These are phyloP conservation scores for Tuber microsphaerosporum DNA, from an alignment of 495 filamentous ascomycete genomes.

Conservation along the genomic window DNA sequence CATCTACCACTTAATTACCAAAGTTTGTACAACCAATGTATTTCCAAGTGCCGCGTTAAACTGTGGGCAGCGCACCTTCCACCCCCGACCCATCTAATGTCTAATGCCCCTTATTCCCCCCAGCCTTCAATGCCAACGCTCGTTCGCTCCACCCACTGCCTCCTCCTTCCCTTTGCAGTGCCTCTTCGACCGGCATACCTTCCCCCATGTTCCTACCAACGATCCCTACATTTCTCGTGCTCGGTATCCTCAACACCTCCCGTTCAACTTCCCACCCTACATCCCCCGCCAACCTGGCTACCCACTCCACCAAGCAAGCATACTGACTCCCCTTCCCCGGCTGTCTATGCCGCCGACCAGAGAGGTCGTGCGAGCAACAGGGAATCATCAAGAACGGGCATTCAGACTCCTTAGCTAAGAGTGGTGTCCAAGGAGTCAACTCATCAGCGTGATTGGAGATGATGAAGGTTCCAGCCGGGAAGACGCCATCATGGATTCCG, in stretches of 20 bases:
- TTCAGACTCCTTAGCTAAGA: constrained; percentile 66
- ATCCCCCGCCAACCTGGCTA: constrained; percentile 56
- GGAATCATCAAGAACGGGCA: constrained; percentile 85
- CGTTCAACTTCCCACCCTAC: constrained; percentile 70
- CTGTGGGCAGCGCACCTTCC: background rate
- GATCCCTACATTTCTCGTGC: constrained; percentile 76
- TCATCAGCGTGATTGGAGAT: constrained; percentile 97
- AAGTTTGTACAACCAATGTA: background rate
- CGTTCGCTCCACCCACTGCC: constrained; percentile 52
- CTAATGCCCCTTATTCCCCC: constrained; percentile 1
- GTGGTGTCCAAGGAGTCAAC: constrained; percentile 88
- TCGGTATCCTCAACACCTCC: constrained; percentile 78
- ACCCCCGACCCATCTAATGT: background rate
- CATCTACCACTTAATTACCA: background rate
- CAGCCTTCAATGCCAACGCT: constrained; percentile 48
- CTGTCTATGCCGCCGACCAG: constrained; percentile 58
- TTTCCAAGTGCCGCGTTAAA: background rate
- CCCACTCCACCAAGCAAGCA: constrained; percentile 66
- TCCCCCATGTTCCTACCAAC: constrained; percentile 53
- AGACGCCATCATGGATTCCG: constrained; percentile 61
- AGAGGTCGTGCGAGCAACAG: constrained; percentile 85
- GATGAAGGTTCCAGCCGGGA: constrained; percentile 73
- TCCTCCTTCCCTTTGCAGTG: constrained; percentile 50
- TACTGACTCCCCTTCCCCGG: constrained; percentile 55
- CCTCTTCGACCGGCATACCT: constrained; percentile 30